phyloP scores from a whole-genome alignment of 495 filamentous ascomycete genomes.

The Tuber calosporum region DNA sequence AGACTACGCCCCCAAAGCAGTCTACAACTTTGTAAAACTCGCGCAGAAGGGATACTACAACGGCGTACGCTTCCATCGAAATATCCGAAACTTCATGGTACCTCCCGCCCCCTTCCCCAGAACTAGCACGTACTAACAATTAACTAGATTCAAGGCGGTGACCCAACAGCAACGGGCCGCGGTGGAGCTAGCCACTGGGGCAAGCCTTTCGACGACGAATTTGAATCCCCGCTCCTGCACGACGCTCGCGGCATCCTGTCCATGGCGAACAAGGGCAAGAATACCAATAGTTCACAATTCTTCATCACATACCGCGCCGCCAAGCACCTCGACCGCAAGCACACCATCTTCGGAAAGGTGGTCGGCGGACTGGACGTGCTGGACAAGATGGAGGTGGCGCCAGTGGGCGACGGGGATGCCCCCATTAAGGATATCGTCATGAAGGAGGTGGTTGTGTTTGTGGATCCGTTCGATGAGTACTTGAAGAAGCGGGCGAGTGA shows the following conservation, averaged over 20 bases:
- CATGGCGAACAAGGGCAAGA: conserved; percentile 98
- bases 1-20: conserved; percentile 81
- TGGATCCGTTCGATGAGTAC: conserved; percentile 96
- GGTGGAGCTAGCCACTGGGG: conserved; percentile 86
- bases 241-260: conserved; percentile 69
- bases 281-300: conserved; percentile 92
- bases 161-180: conserved; percentile 81
- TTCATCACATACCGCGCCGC: conserved; percentile 83
- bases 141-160: conserved; percentile 72
- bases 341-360: conserved; percentile 88
- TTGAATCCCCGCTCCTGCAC: conserved; percentile 78
- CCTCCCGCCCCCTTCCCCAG: background rate
- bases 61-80: conserved; percentile 75
- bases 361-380: conserved; percentile 72
- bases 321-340: conserved; percentile 82
- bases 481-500: conserved; percentile 54
- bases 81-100: conserved; percentile 86
- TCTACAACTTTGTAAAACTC: conserved; percentile 92
- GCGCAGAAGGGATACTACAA: conserved; percentile 86
- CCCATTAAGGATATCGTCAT: conserved; percentile 72
- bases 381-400: conserved; percentile 62
- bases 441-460: conserved; percentile 73
- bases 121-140: background rate
- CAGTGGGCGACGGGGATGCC: conserved; percentile 59
- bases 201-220: conserved; percentile 84